Percentiles rank a stretch among this genome's conserved stretches.
phyloP scores from a whole-genome alignment of 257 asterid genomes.

The Paraleonurus japonicus region DNA sequence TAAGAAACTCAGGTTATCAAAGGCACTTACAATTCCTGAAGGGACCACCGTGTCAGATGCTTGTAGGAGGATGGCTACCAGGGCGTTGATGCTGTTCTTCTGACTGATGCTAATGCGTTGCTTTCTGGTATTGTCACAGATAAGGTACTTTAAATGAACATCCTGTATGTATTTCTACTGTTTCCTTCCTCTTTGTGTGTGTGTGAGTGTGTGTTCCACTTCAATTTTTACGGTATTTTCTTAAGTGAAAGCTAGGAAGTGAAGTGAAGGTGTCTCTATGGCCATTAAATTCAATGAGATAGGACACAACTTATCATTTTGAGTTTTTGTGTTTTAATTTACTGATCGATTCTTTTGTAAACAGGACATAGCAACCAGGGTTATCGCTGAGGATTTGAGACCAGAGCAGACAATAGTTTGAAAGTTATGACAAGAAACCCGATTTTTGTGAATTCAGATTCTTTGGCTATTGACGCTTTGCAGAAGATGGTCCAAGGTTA shows the following conservation, averaged over 20 bases:
- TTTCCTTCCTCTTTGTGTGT: constrained; percentile 14
- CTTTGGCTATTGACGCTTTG: constrained; percentile 95
- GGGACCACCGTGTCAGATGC: constrained; percentile 89
- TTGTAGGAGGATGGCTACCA: constrained; percentile 86
- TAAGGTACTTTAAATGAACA: constrained; percentile 47
- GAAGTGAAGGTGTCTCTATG: neutral
- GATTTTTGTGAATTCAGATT: constrained; percentile 80
- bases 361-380: constrained; percentile 93
- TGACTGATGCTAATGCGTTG: constrained; percentile 85
- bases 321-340: constrained; percentile 14
- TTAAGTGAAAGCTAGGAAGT: constrained; percentile 8
- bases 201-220: neutral
- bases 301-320: constrained; percentile 3
- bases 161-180: neutral
- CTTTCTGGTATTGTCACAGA: constrained; percentile 97
- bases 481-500: constrained; percentile 99
- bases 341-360: constrained; percentile 13
- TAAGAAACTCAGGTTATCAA: constrained; percentile 84
- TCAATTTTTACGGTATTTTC: constrained; percentile 1
- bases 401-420: constrained; percentile 81
- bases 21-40: constrained; percentile 91
- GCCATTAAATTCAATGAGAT: neutral
- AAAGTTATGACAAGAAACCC: constrained; percentile 98
- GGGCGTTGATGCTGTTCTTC: constrained; percentile 86
- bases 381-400: constrained; percentile 92